A percentile compares a stretch with the other conserved stretches of the same genome.
These are phyloP conservation scores for Hypoxylon sp. DNA, from an alignment of 2,329 filamentous ascomycete genomes.

Conservation along the genomic window DNA sequence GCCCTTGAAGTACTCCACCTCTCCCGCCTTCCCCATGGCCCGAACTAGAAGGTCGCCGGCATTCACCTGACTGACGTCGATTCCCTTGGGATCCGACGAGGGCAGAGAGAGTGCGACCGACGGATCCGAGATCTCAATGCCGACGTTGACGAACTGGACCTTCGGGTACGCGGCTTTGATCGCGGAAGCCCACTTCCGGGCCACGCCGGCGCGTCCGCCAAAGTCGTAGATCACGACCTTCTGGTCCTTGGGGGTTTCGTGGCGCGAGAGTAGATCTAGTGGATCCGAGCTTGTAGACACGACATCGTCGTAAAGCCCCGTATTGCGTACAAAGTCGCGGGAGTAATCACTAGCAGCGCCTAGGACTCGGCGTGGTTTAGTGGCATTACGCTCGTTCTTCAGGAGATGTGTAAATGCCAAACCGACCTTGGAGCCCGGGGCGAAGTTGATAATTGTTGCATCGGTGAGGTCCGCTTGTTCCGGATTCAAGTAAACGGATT, in stretches of 20 bases:
- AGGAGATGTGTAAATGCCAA: constrained; percentile 37
- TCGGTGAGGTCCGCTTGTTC: constrained; percentile 46
- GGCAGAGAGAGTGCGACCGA: not conserved
- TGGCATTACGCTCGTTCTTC: constrained; percentile 2
- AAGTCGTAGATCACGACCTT: constrained; percentile 44
- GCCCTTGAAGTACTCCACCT: constrained; percentile 37
- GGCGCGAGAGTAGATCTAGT: constrained; percentile 9
- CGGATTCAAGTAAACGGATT: constrained; percentile 33
- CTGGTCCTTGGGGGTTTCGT: constrained; percentile 2
- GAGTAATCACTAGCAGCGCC: constrained; percentile 42
- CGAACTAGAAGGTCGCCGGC: constrained; percentile 37
- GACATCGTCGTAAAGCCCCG: constrained; percentile 40
- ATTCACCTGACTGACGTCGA: constrained; percentile 29
- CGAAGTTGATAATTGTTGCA: constrained; percentile 47
- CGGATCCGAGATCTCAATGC: constrained; percentile 34
- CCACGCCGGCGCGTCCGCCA: constrained; percentile 40
- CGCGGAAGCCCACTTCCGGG: constrained; percentile 33
- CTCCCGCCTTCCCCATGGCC: constrained; percentile 39
- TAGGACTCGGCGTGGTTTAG: constrained; percentile 34
- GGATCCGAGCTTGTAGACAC: constrained; percentile 34
- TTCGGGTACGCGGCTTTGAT: constrained; percentile 15
- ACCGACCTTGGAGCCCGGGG: constrained; percentile 44
- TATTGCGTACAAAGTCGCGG: constrained; percentile 38
- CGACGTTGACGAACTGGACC: constrained; percentile 34
- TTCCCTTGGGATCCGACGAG: constrained; percentile 7